Evolutionary conservation across 208 protist genomes (phyloP).

Genomic region (Leishmania tarentolae): DNA sequence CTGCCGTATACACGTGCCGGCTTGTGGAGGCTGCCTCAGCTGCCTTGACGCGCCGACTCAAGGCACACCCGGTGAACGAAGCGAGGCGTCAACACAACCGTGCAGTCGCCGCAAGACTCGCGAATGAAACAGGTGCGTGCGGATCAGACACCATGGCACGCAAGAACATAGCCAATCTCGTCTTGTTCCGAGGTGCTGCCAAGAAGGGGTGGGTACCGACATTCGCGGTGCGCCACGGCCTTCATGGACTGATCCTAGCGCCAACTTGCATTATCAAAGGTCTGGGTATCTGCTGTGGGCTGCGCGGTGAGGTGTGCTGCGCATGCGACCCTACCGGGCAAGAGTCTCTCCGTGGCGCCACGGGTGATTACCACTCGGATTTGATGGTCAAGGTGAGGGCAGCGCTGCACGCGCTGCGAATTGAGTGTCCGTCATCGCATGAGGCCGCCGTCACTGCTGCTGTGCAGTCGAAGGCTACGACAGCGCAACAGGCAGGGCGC

Average conservation of each 20-base stretch:
- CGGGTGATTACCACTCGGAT: conserved; percentile 58
- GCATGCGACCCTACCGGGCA: conserved; percentile 22
- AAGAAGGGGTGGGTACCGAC: conserved; percentile 70
- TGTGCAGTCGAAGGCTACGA: not conserved
- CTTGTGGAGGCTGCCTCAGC: conserved; percentile 66
- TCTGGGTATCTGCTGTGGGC: conserved; percentile 61
- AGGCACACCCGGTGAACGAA: conserved; percentile 60
- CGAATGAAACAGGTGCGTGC: not conserved
- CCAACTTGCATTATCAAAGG: conserved; percentile 81
- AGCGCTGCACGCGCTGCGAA: conserved; percentile 39
- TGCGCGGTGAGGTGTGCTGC: conserved; percentile 22
- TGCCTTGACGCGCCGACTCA: conserved; percentile 39
- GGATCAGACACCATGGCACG: conserved; percentile 1
- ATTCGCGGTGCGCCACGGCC: conserved; percentile 61
- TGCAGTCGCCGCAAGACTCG: conserved; percentile 1
- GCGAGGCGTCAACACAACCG: conserved; percentile 36
- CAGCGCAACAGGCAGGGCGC: conserved; percentile 6
- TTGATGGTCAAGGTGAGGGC: conserved; percentile 57
- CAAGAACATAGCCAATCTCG: conserved; percentile 57
- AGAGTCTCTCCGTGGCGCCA: conserved; percentile 40
- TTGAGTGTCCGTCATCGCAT: conserved; percentile 24
- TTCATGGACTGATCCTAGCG: conserved; percentile 56
- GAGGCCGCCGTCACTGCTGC: conserved; percentile 6
- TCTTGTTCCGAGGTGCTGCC: conserved; percentile 69
- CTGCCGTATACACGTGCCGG: conserved; percentile 61